phyloP scores from a whole-genome alignment of 352 stramenopile genomes.

The Halophytophthora batemanensis region DNA sequence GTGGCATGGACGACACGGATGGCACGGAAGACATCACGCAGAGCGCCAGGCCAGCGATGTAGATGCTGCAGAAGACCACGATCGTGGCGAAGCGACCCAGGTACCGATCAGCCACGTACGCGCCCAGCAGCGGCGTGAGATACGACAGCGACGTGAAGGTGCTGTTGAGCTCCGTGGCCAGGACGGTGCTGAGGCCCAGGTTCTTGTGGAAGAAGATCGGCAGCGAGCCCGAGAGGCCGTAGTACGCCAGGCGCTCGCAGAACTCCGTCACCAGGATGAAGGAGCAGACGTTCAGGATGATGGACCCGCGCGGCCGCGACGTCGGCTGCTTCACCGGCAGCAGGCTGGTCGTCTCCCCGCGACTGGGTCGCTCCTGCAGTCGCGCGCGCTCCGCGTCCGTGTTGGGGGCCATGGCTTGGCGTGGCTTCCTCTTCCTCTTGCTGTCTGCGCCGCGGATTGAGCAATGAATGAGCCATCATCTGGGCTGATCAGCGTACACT shows the following conservation, averaged over 20 bases:
- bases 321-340: conserved; percentile 17
- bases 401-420: conserved; percentile 21
- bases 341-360: conserved; percentile 18
- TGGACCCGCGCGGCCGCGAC: conserved; percentile 45
- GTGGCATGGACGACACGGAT: conserved; percentile 47
- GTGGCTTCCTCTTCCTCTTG: too few species aligned
- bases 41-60: conserved; percentile 63
- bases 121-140: conserved; percentile 76
- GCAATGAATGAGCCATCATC: too few species aligned
- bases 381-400: background rate
- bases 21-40: conserved; percentile 66
- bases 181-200: conserved; percentile 68
- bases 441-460: too few species aligned
- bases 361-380: conserved; percentile 10
- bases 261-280: conserved; percentile 89
- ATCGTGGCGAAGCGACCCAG: conserved; percentile 81
- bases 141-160: conserved; percentile 84
- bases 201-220: conserved; percentile 89
- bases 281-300: conserved; percentile 84
- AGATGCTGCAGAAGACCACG: conserved; percentile 69
- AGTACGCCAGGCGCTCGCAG: conserved; percentile 81
- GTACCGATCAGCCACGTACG: conserved; percentile 77
- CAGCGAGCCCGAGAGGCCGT: conserved; percentile 77
- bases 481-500: too few species aligned
- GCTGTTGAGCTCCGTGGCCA: conserved; percentile 86